Conservation (phyloP, 345 rosid genomes). For the Boechera stricta region DNA sequence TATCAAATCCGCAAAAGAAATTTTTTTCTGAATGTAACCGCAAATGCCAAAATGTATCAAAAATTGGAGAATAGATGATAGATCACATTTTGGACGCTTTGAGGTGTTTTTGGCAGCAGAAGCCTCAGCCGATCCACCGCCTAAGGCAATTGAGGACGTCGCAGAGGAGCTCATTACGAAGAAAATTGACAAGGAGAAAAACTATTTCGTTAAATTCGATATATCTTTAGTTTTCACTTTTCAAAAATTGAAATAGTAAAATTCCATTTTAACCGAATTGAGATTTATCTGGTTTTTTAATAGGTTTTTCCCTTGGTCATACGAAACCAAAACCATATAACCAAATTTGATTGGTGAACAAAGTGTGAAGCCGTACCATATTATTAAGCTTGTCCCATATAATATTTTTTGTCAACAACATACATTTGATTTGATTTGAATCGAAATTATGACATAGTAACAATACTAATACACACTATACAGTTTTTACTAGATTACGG, state of each 20-base stretch:
- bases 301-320: not conserved
- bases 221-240: not conserved
- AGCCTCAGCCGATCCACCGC: conserved; percentile 69
- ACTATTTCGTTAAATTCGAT: not conserved
- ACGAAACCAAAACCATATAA: not conserved
- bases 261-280: not conserved
- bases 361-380: not conserved
- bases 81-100: conserved; percentile 84
- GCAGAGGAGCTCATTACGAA: conserved; percentile 47
- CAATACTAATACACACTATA: not conserved
- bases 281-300: not conserved
- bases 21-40: too few relatives aligned
- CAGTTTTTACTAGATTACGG: not conserved
- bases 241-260: not conserved
- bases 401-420: not conserved
- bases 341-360: not conserved
- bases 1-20: not conserved
- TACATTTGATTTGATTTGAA: not conserved
- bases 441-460: not conserved
- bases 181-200: not conserved
- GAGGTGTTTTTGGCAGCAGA: conserved; percentile 63
- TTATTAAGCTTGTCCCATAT: not conserved
- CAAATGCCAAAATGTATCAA: not conserved
- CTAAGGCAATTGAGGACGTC: conserved; percentile 61
- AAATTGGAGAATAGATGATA: not conserved